Evolutionary conservation across 345 rosid genomes (phyloP).

Genomic region (Heritiera fomes): DNA sequence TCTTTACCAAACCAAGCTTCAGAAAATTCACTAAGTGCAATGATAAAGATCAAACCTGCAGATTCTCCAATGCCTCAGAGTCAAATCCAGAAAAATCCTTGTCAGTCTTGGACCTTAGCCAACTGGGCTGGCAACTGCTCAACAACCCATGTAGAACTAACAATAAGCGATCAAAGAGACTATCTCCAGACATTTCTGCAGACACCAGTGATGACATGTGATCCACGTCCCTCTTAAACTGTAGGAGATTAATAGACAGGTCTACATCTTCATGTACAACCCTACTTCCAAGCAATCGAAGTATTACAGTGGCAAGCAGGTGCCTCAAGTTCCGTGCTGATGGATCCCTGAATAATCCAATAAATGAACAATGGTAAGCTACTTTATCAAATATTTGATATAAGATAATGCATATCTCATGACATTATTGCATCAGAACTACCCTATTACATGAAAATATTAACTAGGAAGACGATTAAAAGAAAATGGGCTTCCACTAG

Average conservation of each 20-base stretch:
- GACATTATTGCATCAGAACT: background rate
- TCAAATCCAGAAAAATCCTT: conserved; percentile 63
- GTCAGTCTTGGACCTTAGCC: conserved; percentile 67
- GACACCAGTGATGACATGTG: conserved; percentile 33
- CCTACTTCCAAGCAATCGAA: conserved; percentile 85
- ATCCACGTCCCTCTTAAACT: conserved; percentile 63
- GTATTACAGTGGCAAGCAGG: conserved; percentile 79
- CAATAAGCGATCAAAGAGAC: conserved; percentile 78
- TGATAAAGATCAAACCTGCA: conserved; percentile 67
- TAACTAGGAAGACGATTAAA: background rate
- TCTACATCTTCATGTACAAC: conserved; percentile 83
- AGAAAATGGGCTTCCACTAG: background rate
- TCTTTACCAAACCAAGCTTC: conserved; percentile 1
- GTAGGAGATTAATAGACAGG: conserved; percentile 43
- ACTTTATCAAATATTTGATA: background rate
- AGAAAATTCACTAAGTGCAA: background rate
- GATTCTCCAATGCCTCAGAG: conserved; percentile 73
- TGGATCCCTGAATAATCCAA: conserved; percentile 59
- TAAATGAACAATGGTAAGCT: conserved; percentile 1
- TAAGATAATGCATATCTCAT: background rate
- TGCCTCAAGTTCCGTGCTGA: conserved; percentile 73
- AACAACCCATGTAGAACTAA: conserved; percentile 80
- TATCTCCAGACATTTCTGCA: conserved; percentile 56
- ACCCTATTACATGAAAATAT: background rate
- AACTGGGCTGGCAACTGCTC: conserved; percentile 71